Conservation (phyloP, 73 alveolate species). For the Diophrys sp. region DNA sequence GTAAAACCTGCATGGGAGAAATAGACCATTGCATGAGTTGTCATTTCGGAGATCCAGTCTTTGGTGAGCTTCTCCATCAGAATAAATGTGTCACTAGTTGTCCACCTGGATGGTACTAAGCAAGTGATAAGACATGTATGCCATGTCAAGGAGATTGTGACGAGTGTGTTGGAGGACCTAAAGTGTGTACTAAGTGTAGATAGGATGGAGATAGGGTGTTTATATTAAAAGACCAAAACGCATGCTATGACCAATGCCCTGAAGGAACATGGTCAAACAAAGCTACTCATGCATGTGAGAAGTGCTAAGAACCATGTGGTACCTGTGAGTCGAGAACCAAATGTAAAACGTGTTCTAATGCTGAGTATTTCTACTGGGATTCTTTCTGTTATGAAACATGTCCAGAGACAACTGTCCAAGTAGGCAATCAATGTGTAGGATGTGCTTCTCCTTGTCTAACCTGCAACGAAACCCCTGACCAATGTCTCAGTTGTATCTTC, state of each 20-base stretch:
- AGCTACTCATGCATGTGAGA: neutral
- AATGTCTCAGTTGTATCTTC: neutral
- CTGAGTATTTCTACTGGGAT: neutral
- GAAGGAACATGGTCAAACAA: neutral
- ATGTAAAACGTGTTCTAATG: neutral
- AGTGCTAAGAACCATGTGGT: neutral
- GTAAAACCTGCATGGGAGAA: neutral
- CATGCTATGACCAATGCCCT: neutral
- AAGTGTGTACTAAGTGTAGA: neutral
- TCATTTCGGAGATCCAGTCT: neutral
- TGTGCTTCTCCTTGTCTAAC: neutral
- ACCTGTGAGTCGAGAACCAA: neutral
- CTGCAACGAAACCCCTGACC: neutral
- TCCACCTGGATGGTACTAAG: neutral
- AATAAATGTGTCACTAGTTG: neutral
- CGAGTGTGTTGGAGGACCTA: neutral
- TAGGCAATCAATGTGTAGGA: neutral
- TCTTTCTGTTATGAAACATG: neutral
- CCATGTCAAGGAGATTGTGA: neutral
- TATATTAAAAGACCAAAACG: neutral
- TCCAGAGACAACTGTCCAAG: neutral
- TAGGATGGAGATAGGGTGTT: neutral
- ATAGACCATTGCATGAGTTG: neutral
- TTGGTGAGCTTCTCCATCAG: neutral
- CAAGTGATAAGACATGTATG: neutral